Base-by-base conservation (phyloP, 2,329 filamentous ascomycete species). In the Trichoderma cornu-damae region DNA sequence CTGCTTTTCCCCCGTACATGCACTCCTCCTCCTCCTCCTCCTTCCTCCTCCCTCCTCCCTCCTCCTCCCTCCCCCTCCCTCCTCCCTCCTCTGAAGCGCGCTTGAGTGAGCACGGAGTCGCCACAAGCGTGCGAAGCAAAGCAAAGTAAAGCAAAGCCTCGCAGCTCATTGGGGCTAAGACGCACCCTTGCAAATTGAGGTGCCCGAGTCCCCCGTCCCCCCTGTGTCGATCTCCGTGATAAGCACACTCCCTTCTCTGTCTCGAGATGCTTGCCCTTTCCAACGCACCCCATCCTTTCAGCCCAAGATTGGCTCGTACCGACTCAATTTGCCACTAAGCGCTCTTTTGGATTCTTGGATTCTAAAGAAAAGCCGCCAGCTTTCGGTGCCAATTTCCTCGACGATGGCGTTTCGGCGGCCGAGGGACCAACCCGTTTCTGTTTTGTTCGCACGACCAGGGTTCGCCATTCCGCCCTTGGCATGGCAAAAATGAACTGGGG, bases 151-250 rank as follows among this genome's bases (percentile, higher is more conserved):
- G n/a, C n/a, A n/a, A n/a, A n/a, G n/a, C n/a, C n/a, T 34, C 22
- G 40, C 30, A 30, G 20, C 40, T 26, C 50, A 54, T 35, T 44
- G 38, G 50, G n/a, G 30, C 51, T 46, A 43, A n/a, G 22, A 9
- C 16, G 20, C 32, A n/a, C 46, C 57, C 38, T 24, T 59, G 57
- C 24, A 59, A 50, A 22, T 50, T 30, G 46, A 55, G 57, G 46
- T 59, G 51, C 51, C 51, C 51, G 46, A 59, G 53, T 42, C 57
- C 57, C 51, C 46, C 32, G 57, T 55, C 16, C 48, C 42, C 58
- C 58, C 58, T 60, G 58, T 49, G 58, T 60, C 58, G 58, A 60
- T 60, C 58, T 34, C 37, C 9, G 22, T 49, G 46, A 30, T 57
- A 46, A 46, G 20, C 32, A 22, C 22, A 57, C 54, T 11, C 34